phyloP scores from a whole-genome alignment of 2,329 filamentous ascomycete species.

The Ambrosiella beaveri region DNA sequence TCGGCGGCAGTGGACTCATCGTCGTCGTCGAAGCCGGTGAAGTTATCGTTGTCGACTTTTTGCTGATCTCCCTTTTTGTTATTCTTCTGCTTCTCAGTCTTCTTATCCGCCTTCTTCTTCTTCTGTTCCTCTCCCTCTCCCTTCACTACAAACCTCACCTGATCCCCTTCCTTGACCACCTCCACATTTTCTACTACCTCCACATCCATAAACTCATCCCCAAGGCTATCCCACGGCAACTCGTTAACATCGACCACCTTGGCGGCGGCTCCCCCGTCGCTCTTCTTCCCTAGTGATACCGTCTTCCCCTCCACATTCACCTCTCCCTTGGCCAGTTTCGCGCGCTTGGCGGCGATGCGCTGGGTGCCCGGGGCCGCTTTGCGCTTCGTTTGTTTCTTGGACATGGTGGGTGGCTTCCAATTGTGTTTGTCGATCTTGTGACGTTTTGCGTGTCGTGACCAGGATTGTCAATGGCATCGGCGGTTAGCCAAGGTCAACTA shows the following conservation, averaged over 20 bases:
- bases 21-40: slow-evolving; percentile 11
- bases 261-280: background rate
- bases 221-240: too few species aligned
- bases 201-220: background rate
- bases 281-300: background rate
- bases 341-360: background rate
- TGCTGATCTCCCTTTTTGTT: background rate
- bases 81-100: background rate
- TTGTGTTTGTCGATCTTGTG: background rate
- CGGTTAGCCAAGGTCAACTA: too few species aligned
- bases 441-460: background rate
- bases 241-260: background rate
- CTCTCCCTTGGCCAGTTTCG: background rate
- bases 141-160: slow-evolving; percentile 14
- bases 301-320: background rate
- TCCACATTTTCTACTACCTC: background rate
- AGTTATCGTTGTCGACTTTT: slow-evolving; percentile 4
- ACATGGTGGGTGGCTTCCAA: background rate
- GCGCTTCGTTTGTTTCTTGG: background rate
- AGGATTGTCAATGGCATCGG: too few species aligned
- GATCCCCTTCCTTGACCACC: background rate
- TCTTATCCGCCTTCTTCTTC: slow-evolving; percentile 13
- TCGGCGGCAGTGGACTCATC: slow-evolving; percentile 4
- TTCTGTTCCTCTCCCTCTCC: background rate
- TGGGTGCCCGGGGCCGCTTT: background rate